Percentiles rank a stretch among this genome's conserved stretches.
Conservation (phyloP, 768 basidiomycete species). For the Termitomyces sp. region DNA sequence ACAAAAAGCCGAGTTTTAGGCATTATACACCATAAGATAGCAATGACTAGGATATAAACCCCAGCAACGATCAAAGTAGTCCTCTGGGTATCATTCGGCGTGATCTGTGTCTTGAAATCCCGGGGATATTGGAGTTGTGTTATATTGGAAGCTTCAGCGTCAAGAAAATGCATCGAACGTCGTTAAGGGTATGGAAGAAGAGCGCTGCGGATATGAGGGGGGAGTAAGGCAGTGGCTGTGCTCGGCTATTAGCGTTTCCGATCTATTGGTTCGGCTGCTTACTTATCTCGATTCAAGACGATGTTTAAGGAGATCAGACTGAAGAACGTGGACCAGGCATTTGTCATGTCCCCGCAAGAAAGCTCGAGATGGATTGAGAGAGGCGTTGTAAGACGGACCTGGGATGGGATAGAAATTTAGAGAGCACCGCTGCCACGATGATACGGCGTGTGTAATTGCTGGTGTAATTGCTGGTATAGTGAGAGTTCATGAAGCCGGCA, state of each 20-base stretch:
- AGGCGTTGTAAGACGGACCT: background rate
- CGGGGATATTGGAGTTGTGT: conserved; percentile 24
- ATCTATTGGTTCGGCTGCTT: too few species aligned
- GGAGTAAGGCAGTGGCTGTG: too few species aligned
- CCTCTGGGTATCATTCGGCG: conserved; percentile 67
- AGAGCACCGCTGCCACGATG: background rate
- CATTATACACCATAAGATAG: conserved; percentile 64
- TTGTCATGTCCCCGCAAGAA: too few species aligned
- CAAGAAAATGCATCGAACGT: conserved; percentile 8
- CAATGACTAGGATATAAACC: conserved; percentile 67
- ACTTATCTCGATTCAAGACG: too few species aligned
- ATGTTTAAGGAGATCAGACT: too few species aligned
- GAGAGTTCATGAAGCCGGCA: background rate
- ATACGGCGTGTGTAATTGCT: background rate
- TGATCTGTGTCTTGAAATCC: conserved; percentile 39
- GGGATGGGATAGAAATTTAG: too few species aligned
- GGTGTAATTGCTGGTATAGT: background rate
- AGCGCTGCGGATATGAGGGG: background rate
- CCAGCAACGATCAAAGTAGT: conserved; percentile 79
- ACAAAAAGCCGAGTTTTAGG: background rate
- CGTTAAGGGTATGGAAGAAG: background rate
- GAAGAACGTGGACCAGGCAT: too few species aligned
- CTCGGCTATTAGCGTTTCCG: background rate
- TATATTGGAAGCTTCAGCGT: background rate
- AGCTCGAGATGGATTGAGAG: background rate